Conservation (phyloP, 805 yeast genomes). For the Saccharomycopsis guyanensis region DNA sequence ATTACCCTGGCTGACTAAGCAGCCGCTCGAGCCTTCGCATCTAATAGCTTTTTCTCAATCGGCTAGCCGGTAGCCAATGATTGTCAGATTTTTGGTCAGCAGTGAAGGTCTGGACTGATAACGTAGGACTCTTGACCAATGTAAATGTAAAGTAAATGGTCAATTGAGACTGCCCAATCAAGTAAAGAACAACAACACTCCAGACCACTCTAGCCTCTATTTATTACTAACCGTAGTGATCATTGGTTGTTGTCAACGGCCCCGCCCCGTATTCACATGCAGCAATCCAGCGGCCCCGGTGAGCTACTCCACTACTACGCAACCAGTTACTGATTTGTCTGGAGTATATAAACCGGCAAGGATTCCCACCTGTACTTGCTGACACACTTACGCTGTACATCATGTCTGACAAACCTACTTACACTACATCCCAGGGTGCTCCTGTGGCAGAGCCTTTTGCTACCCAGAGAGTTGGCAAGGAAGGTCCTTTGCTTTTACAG, state of each 20-base stretch:
- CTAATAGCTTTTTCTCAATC: background rate
- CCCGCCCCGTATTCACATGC: background rate
- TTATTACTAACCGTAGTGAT: background rate
- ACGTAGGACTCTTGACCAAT: too few species aligned
- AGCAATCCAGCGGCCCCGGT: too few species aligned
- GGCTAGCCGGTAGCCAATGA: background rate
- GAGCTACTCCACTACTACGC: background rate
- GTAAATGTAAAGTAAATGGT: too few species aligned
- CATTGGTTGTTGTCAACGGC: background rate
- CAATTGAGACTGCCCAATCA: too few species aligned
- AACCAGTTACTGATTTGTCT: background rate
- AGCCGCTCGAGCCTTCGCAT: too few species aligned
- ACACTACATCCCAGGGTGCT: slow-evolving; percentile 66
- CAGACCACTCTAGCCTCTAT: too few species aligned
- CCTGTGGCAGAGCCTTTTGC: slow-evolving; percentile 75
- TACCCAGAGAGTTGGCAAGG: slow-evolving; percentile 64
- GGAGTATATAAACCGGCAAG: background rate
- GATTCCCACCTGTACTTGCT: background rate
- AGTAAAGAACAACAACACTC: too few species aligned
- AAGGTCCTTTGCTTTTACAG: slow-evolving; percentile 76
- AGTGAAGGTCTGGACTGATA: background rate
- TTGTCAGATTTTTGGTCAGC: background rate
- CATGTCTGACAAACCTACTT: slow-evolving; percentile 36
- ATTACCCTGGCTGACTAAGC: too few species aligned
- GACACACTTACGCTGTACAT: background rate